Conservation (phyloP, 2,329 filamentous ascomycete species). For the Fusarium circinatum region DNA sequence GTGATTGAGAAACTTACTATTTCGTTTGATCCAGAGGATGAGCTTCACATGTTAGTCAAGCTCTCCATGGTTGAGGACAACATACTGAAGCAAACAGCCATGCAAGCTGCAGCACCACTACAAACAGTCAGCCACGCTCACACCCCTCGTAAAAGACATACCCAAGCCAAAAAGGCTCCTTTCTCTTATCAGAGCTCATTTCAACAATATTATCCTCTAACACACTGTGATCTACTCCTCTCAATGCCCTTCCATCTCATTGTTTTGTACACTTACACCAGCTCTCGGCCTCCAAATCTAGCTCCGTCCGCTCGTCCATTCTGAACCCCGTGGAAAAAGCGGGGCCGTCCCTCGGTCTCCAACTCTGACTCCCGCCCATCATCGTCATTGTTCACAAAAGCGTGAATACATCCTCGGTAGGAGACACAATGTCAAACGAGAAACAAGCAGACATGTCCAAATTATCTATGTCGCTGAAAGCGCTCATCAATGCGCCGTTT, state of each 20-base stretch:
- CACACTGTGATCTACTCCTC: background rate
- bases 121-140: background rate
- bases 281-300: constrained; percentile 30
- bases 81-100: constrained; percentile 59
- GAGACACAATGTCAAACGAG: constrained; percentile 27
- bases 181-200: constrained; percentile 41
- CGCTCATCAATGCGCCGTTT: constrained; percentile 76
- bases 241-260: background rate
- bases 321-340: constrained; percentile 32
- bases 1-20: constrained; percentile 47
- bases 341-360: constrained; percentile 26
- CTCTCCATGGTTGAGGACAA: background rate
- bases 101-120: constrained; percentile 56
- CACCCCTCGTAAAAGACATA: constrained; percentile 29
- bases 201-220: background rate
- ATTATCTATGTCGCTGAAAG: constrained; percentile 76
- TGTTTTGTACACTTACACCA: constrained; percentile 21
- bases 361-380: constrained; percentile 31
- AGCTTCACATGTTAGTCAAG: constrained; percentile 43
- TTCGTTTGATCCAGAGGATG: constrained; percentile 58
- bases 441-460: constrained; percentile 69
- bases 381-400: constrained; percentile 32
- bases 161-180: constrained; percentile 59
- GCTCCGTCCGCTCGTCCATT: constrained; percentile 3
- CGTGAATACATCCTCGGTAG: constrained; percentile 14